These are phyloP conservation scores for Solanum pennellii DNA, from an alignment of 257 asterid genomes.

Conservation along the genomic window DNA sequence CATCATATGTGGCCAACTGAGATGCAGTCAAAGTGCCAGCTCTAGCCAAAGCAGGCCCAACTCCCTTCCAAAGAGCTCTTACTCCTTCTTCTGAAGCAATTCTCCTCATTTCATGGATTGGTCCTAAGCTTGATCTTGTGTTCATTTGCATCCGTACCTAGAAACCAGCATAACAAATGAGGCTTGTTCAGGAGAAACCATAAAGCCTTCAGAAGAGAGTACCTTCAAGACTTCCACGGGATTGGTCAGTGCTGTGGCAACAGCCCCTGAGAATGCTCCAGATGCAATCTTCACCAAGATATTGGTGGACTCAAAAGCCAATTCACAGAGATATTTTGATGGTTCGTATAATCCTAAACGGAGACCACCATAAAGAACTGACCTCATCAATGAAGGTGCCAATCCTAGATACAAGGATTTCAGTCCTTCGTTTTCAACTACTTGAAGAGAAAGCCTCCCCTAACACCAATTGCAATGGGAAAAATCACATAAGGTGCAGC, in stretches of 20 bases:
- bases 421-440: constrained; percentile 64
- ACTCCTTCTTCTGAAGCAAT: constrained; percentile 74
- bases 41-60: constrained; percentile 91
- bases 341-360: constrained; percentile 99
- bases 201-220: constrained; percentile 4
- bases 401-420: constrained; percentile 82
- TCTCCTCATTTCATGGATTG: constrained; percentile 48
- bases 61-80: constrained; percentile 89
- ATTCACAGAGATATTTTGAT: constrained; percentile 80
- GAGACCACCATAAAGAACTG: constrained; percentile 99
- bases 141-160: constrained; percentile 87
- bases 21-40: constrained; percentile 93
- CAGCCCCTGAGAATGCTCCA: constrained; percentile 95
- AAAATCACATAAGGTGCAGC: not conserved
- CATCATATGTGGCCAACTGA: constrained; percentile 83
- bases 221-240: constrained; percentile 93
- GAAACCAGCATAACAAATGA: constrained; percentile 13
- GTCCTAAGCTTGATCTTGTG: constrained; percentile 29
- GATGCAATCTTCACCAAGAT: constrained; percentile 93
- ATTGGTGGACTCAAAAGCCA: constrained; percentile 99
- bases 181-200: not conserved
- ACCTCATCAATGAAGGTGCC: constrained; percentile 90
- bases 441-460: constrained; percentile 71
- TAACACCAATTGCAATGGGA: constrained; percentile 12
- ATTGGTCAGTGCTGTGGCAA: constrained; percentile 89